These are phyloP conservation scores for Perkinsus chesapeaki DNA, from an alignment of 169 alveolate genomes.

Conservation along the genomic window DNA sequence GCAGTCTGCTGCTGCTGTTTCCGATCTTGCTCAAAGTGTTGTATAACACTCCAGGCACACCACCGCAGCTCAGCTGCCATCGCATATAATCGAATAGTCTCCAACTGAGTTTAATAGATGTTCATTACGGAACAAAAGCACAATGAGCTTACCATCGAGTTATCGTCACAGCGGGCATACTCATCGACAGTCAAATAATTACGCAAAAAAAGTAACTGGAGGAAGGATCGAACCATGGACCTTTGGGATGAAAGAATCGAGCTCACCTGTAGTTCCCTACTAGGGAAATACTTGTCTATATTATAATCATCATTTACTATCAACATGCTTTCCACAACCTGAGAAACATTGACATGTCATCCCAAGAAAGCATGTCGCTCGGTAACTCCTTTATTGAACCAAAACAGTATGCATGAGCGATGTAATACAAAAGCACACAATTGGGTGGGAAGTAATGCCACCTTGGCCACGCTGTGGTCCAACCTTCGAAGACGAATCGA, in stretches of 20 bases:
- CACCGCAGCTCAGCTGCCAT: background rate
- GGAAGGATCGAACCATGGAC: background rate
- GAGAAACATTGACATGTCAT: too few relatives aligned
- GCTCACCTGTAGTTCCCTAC: background rate
- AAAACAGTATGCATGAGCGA: too few relatives aligned
- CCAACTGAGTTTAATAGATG: background rate
- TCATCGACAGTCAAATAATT: background rate
- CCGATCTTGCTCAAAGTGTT: background rate
- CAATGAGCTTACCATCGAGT: background rate
- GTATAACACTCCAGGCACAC: background rate
- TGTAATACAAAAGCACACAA: too few relatives aligned
- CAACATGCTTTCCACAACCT: background rate
- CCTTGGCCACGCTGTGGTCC: too few relatives aligned
- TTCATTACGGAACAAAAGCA: background rate
- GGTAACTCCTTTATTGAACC: too few relatives aligned
- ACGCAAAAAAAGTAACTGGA: background rate
- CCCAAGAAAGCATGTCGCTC: too few relatives aligned
- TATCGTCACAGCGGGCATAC: background rate
- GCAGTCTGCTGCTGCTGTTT: too few relatives aligned
- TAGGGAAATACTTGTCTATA: background rate
- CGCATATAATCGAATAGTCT: background rate
- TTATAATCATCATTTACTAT: background rate
- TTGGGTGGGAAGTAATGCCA: too few relatives aligned
- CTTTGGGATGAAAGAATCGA: too few relatives aligned
- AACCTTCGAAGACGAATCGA: too few relatives aligned